phyloP scores from a whole-genome alignment of 176 grass and related monocot genomes.

The Cenchrus americanus region DNA sequence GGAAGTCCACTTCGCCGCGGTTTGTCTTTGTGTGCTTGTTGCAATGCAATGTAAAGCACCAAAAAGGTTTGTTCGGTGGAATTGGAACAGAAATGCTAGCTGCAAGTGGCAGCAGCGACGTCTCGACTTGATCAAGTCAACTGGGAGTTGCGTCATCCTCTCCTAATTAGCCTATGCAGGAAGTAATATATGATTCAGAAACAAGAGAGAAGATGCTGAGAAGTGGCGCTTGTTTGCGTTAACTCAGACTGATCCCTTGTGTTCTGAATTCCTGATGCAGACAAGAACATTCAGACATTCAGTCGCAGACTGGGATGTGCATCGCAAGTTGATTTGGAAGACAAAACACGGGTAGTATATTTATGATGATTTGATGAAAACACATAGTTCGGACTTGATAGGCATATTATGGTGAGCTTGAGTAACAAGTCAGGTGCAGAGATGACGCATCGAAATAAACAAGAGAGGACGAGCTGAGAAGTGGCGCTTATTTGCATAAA shows the following conservation, averaged over 20 bases:
- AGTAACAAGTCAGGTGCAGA: too few species aligned
- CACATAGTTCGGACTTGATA: neutral
- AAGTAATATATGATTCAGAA: neutral
- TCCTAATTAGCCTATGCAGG: neutral
- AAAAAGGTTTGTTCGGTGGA: constrained; percentile 32
- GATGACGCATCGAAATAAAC: too few species aligned
- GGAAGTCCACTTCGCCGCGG: constrained; percentile 33
- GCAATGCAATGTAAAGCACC: neutral
- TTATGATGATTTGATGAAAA: neutral
- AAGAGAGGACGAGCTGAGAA: too few species aligned
- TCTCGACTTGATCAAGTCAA: neutral
- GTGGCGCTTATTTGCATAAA: too few species aligned
- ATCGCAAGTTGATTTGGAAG: neutral
- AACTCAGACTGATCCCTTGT: neutral
- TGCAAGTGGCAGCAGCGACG: neutral
- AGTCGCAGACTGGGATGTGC: neutral
- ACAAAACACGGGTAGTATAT: neutral
- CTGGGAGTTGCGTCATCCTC: constrained; percentile 7
- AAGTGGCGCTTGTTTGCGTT: neutral
- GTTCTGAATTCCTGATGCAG: neutral
- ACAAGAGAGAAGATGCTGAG: neutral
- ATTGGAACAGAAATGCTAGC: constrained; percentile 2
- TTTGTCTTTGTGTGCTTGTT: neutral
- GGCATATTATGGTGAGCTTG: too few species aligned
- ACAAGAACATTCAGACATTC: constrained; percentile 19